Evolutionary conservation across 345 rosid genomes (phyloP).

Genomic region (Eucalyptus erythrocorys): DNA sequence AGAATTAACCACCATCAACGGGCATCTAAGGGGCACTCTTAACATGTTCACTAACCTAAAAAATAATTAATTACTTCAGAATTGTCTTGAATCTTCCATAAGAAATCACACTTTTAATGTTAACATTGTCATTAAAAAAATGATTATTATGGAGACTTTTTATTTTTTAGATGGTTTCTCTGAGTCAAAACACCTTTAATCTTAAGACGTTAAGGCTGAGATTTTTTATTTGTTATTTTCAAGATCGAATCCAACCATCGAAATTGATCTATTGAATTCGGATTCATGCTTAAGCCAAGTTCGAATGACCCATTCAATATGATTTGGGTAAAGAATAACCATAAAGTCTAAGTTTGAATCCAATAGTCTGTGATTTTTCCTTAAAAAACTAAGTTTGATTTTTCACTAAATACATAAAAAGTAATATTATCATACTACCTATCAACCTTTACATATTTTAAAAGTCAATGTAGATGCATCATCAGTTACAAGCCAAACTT

Average conservation of each 20-base stretch:
- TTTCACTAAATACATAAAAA: background rate
- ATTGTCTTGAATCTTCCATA: background rate
- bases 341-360: background rate
- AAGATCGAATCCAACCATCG: background rate
- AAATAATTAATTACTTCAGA: rapidly evolving
- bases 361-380: rapidly evolving
- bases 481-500: background rate
- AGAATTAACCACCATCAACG: background rate
- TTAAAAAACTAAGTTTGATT: background rate
- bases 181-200: background rate
- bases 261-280: background rate
- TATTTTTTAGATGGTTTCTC: background rate
- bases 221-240: background rate
- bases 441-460: background rate
- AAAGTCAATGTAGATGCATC: background rate
- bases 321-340: background rate
- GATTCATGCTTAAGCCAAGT: background rate
- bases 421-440: background rate
- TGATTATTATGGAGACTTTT: background rate
- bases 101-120: background rate
- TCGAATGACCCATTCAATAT: background rate
- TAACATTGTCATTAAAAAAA: background rate
- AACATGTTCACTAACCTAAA: background rate
- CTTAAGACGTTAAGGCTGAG: background rate
- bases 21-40: background rate